Conservation (phyloP, 2,329 filamentous ascomycete genomes). For the Aspergillus calidoustus region DNA sequence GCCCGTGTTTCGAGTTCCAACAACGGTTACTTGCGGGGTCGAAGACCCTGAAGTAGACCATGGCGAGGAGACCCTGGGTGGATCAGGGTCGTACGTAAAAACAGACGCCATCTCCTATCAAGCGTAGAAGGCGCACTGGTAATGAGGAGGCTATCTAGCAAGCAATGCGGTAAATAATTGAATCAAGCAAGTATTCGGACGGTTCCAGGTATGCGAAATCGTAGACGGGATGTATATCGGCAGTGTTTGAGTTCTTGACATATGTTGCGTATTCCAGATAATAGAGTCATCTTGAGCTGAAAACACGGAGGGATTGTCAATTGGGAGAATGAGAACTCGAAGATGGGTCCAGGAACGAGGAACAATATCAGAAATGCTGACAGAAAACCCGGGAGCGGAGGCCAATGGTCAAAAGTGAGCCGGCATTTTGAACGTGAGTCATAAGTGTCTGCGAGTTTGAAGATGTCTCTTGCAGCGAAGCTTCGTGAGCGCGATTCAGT, state of each 20-base stretch:
- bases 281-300: slow-evolving; percentile 27
- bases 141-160: neutral
- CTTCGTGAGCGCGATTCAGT: neutral
- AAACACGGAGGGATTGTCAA: slow-evolving; percentile 1
- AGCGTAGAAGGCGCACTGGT: neutral
- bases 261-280: slow-evolving; percentile 16
- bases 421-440: slow-evolving; percentile 21
- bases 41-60: slow-evolving; percentile 69
- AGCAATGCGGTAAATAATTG: neutral
- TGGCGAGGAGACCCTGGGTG: slow-evolving; percentile 84
- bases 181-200: slow-evolving; percentile 14
- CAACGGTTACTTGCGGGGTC: slow-evolving; percentile 40
- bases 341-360: neutral
- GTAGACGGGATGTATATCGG: slow-evolving; percentile 13
- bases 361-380: neutral
- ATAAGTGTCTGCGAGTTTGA: neutral
- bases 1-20: slow-evolving; percentile 28
- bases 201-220: slow-evolving; percentile 12
- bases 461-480: neutral
- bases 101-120: slow-evolving; percentile 76
- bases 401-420: slow-evolving; percentile 5
- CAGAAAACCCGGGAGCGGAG: slow-evolving; percentile 2
- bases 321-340: slow-evolving; percentile 1
- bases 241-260: slow-evolving; percentile 14
- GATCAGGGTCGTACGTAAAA: slow-evolving; percentile 91